These are phyloP conservation scores for Gymnopilus junonius DNA, from an alignment of 768 basidiomycete species.

Conservation along the genomic window DNA sequence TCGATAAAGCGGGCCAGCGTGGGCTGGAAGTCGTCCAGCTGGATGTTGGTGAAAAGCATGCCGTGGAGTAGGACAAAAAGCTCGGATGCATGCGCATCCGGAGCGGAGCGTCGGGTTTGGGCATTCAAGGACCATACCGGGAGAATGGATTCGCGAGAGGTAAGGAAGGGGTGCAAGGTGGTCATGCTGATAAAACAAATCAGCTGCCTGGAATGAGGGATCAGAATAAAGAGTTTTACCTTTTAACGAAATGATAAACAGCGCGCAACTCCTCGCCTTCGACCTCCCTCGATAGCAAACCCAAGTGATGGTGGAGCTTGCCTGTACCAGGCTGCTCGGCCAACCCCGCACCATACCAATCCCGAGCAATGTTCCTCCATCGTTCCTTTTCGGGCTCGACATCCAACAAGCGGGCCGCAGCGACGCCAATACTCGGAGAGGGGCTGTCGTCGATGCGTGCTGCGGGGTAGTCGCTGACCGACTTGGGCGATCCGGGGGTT, in stretches of 20 bases:
- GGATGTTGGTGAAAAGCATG: conserved; percentile 95
- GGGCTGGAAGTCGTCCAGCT: conserved; percentile 88
- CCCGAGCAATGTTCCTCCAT: conserved; percentile 87
- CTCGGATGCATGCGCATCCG: conserved; percentile 75
- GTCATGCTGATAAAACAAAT: conserved; percentile 68
- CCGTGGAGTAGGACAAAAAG: conserved; percentile 94
- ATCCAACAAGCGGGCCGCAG: conserved; percentile 80
- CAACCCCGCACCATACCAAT: conserved; percentile 92
- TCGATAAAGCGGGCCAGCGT: conserved; percentile 87
- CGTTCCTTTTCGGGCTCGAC: conserved; percentile 91
- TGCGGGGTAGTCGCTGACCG: conserved; percentile 51
- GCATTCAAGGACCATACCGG: conserved; percentile 83
- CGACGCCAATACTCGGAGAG: conserved; percentile 81
- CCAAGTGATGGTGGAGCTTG: conserved; percentile 93
- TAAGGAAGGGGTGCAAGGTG: conserved; percentile 85
- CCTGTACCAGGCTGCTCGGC: conserved; percentile 93
- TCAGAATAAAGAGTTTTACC: conserved; percentile 51
- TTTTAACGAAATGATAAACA: conserved; percentile 94
- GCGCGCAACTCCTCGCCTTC: conserved; percentile 82
- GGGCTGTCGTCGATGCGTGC: conserved; percentile 68
- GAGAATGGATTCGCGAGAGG: conserved; percentile 88
- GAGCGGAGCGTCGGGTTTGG: conserved; percentile 72
- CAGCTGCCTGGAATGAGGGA: conserved; percentile 8
- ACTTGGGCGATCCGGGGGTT: conserved; percentile 36
- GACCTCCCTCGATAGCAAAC: conserved; percentile 82